phyloP scores from a whole-genome alignment of 2,329 filamentous ascomycete genomes.

The Colletotrichum simmondsii region DNA sequence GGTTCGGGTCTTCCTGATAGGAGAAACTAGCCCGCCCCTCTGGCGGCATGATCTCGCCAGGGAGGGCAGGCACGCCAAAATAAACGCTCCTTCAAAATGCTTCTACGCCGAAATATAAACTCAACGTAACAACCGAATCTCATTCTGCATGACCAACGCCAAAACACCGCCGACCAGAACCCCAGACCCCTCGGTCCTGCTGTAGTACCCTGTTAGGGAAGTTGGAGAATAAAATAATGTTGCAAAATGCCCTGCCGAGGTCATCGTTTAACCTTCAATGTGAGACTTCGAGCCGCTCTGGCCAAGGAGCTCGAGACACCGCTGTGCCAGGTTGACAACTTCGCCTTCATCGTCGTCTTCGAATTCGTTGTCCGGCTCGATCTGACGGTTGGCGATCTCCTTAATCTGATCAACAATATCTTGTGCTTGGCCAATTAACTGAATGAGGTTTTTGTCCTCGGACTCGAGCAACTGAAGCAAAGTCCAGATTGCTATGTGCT shows the following conservation, averaged over 20 bases:
- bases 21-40: slow-evolving; percentile 5
- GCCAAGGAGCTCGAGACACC: slow-evolving; percentile 87
- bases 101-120: slow-evolving; percentile 35
- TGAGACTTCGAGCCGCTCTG: slow-evolving; percentile 81
- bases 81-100: slow-evolving; percentile 35
- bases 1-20: slow-evolving; percentile 20
- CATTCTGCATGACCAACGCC: slow-evolving; percentile 36
- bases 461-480: slow-evolving; percentile 95
- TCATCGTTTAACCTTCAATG: slow-evolving; percentile 75
- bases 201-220: slow-evolving; percentile 20
- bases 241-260: neutral
- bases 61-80: slow-evolving; percentile 19
- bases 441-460: slow-evolving; percentile 89
- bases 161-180: slow-evolving; percentile 30
- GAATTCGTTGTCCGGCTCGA: slow-evolving; percentile 87
- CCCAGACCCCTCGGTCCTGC: slow-evolving; percentile 24
- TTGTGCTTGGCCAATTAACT: slow-evolving; percentile 87
- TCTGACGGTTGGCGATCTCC: slow-evolving; percentile 87
- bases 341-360: slow-evolving; percentile 93
- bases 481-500: slow-evolving; percentile 99
- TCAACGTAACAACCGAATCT: slow-evolving; percentile 32
- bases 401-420: slow-evolving; percentile 94
- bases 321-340: slow-evolving; percentile 89
- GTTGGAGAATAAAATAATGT: slow-evolving; percentile 21
- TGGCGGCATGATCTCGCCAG: slow-evolving; percentile 5